Evolutionary conservation across 176 grass and related monocot genomes (phyloP).

Genomic region (Saccharum spontaneum): DNA sequence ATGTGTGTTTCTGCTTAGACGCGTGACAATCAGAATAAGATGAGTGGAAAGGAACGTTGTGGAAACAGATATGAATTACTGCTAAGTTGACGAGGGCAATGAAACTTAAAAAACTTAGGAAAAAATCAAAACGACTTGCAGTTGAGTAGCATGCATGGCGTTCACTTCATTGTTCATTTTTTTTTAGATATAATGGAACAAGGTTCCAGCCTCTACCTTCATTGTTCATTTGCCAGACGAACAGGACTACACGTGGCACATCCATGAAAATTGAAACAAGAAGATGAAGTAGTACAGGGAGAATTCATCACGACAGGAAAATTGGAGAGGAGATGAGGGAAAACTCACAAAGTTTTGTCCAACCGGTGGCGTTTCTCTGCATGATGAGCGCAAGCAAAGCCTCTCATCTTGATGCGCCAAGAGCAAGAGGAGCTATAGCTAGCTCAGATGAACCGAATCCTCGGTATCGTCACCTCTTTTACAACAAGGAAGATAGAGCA

Average conservation of each 20-base stretch:
- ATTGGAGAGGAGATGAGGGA: not conserved
- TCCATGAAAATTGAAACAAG: not conserved
- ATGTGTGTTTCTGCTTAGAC: not conserved
- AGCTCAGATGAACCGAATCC: not conserved
- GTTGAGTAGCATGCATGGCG: not conserved
- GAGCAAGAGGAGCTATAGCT: not conserved
- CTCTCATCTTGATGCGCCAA: constrained; percentile 49
- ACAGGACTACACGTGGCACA: not conserved
- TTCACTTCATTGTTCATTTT: not conserved
- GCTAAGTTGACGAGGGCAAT: not conserved
- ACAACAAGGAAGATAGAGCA: not conserved
- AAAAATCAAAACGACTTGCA: not conserved
- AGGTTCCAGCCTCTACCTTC: no score
- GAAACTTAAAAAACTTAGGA: not conserved
- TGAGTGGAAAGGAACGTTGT: not conserved
- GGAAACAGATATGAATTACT: not conserved
- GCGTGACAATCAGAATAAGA: not conserved
- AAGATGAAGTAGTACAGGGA: no score
- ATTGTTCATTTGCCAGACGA: not conserved
- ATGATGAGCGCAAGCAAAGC: constrained; percentile 40
- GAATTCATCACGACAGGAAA: not conserved
- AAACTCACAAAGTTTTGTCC: constrained; percentile 54
- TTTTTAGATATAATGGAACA: no score
- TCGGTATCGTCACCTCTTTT: not conserved
- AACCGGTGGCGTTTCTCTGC: constrained; percentile 47